phyloP scores from a whole-genome alignment of 2,329 filamentous ascomycete genomes.

The Botrytis porri region DNA sequence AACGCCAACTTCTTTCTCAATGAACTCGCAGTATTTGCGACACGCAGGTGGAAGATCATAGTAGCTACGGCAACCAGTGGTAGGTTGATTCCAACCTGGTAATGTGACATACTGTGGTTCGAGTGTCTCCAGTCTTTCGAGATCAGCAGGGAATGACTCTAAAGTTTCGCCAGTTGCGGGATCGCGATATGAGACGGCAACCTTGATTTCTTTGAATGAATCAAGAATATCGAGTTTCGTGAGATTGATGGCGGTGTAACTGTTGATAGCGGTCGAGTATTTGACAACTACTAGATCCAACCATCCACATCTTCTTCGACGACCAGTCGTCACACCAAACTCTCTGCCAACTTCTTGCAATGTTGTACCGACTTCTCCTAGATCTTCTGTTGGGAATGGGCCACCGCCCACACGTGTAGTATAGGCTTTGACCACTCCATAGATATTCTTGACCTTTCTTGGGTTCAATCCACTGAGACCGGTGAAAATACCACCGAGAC shows the following conservation, averaged over 20 bases:
- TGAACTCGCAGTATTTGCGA: slow-evolving; percentile 24
- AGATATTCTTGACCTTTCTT: slow-evolving; percentile 56
- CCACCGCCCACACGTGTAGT: slow-evolving; percentile 55
- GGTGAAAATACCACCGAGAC: slow-evolving; percentile 58
- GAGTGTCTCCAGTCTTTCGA: slow-evolving; percentile 53
- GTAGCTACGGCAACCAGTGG: slow-evolving; percentile 52
- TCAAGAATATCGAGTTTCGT: slow-evolving; percentile 70
- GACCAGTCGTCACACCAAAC: slow-evolving; percentile 48
- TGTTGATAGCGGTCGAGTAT: slow-evolving; percentile 49
- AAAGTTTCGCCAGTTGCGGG: slow-evolving; percentile 47
- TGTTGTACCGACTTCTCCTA: slow-evolving; percentile 44
- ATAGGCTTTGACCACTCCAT: slow-evolving; percentile 59
- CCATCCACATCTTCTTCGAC: slow-evolving; percentile 59
- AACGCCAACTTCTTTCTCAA: slow-evolving; percentile 59
- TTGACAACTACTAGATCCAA: slow-evolving; percentile 53
- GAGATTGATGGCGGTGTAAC: slow-evolving; percentile 50
- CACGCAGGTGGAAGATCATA: slow-evolving; percentile 7
- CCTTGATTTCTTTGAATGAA: slow-evolving; percentile 70
- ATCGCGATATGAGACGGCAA: slow-evolving; percentile 67
- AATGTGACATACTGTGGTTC: slow-evolving; percentile 49
- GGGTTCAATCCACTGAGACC: slow-evolving; percentile 59
- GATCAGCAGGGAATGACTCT: slow-evolving; percentile 63
- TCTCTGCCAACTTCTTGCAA: slow-evolving; percentile 49
- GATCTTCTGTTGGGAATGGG: slow-evolving; percentile 64
- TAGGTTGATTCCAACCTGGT: slow-evolving; percentile 66